Base-by-base conservation (phyloP, 2,329 filamentous ascomycete genomes). In the Trichoderma oligosporum region DNA sequence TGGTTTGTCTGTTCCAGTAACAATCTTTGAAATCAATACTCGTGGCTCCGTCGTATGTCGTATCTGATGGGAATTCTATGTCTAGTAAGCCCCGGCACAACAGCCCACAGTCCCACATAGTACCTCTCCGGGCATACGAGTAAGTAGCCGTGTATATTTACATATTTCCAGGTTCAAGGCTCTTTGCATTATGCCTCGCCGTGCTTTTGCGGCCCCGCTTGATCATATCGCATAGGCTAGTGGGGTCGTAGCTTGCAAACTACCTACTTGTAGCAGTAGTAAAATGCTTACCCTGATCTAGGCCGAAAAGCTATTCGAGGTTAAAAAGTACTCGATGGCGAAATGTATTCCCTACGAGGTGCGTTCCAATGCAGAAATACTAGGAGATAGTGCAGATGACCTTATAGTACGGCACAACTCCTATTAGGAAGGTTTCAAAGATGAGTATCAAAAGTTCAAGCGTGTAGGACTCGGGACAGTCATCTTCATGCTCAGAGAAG, bases 161-260 rank as follows among this genome's bases (percentile, higher is more conserved):
- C 27, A 9, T 9, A 3, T 22, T 11, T 41, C 25, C 20, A 24
- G 27, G 29, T 22, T 33, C 27, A 44, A 33, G 7, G 20, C 24
- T 35, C 27, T 36, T 16, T n/a, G 5, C 38, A 44, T 22, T 44
- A 4, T 53, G n/a, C 36, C 38, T 6, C 16, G 22, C 29, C 51
- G 33, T 36, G 51, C 41, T 35, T 36, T 45, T 11, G 16, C 18
- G 24, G n/a, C 51, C 39, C 51, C 51, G 45, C 51, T 36, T 35
- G 29, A 45, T 27, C 29, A 45, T 45, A 39, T 41, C 46, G 48
- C 53, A 60, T 48, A 55, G 38, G 22, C 31, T 33, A 25, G 48
- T 45, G 33, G 20, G 47, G n/a, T 20, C 49, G 41, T 29, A 25
- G 22, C 29, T 51, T 14, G 25, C 12, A 39, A 51, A 46, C 31